Percentiles rank a stretch among this genome's conserved stretches.
These are phyloP conservation scores for Calonectria pseudoreteaudii DNA, from an alignment of 2,329 filamentous ascomycete species.

Conservation along the genomic window DNA sequence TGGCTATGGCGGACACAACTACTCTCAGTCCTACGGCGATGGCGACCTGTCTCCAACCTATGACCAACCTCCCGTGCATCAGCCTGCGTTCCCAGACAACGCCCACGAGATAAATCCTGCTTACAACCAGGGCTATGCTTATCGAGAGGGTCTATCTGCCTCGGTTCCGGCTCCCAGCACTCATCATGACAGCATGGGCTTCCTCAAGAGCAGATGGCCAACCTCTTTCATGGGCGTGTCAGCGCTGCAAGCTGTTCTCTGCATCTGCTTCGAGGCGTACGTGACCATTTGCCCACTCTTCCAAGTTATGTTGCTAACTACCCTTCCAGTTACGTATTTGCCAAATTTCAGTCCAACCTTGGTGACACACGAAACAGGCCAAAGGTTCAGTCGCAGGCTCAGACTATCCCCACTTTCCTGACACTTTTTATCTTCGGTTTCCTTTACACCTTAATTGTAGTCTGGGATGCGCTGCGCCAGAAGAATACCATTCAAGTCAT, in stretches of 20 bases:
- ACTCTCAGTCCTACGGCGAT: conserved; percentile 48
- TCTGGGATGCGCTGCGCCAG: conserved; percentile 91
- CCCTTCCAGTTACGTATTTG: conserved; percentile 83
- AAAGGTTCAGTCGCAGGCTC: conserved; percentile 63
- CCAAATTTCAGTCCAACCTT: conserved; percentile 79
- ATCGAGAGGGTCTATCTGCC: conserved; percentile 51
- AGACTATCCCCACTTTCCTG: conserved; percentile 92
- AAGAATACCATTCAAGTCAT: conserved; percentile 99
- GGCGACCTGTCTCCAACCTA: conserved; percentile 34
- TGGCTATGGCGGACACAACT: conserved; percentile 49
- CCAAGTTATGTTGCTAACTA: conserved; percentile 28
- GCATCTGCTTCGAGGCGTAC: conserved; percentile 88
- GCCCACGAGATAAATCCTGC: conserved; percentile 44
- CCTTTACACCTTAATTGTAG: conserved; percentile 88
- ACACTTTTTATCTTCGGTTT: conserved; percentile 98
- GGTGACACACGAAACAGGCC: conserved; percentile 52
- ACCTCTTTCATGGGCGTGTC: conserved; percentile 84
- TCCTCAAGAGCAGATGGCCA: conserved; percentile 88
- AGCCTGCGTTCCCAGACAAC: conserved; percentile 46
- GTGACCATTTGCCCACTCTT: conserved; percentile 48
- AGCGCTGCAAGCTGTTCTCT: conserved; percentile 80
- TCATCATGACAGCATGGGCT: conserved; percentile 66
- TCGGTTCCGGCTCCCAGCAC: conserved; percentile 48
- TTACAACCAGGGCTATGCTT: conserved; percentile 51
- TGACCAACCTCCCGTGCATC: conserved; percentile 37